Conservation (phyloP, 1,284 basidiomycete genomes). For the Ceratobasidium sp. region DNA sequence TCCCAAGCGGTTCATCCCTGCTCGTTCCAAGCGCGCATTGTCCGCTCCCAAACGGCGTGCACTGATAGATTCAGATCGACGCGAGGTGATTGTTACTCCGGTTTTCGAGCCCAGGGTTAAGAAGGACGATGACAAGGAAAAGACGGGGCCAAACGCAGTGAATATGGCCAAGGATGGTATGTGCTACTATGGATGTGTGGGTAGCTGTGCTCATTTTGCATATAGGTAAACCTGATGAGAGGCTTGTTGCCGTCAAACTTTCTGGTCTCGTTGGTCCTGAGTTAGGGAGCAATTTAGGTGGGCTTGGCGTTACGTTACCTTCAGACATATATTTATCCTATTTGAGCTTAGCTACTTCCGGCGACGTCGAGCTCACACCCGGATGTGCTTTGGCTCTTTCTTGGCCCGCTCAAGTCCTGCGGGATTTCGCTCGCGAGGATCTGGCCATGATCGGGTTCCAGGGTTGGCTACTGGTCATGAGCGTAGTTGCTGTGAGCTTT, state of each 20-base stretch:
- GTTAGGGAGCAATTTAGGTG: not conserved
- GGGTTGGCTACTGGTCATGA: slow-evolving; percentile 84
- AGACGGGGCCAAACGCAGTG: not conserved
- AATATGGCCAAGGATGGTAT: not conserved
- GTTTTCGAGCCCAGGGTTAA: not conserved
- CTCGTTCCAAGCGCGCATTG: not conserved
- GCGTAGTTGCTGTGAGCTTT: slow-evolving; percentile 68
- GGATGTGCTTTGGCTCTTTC: slow-evolving; percentile 29
- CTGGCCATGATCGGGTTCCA: slow-evolving; percentile 81
- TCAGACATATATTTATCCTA: not conserved
- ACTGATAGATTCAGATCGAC: not conserved
- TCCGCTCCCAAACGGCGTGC: not conserved
- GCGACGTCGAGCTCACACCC: slow-evolving; percentile 29
- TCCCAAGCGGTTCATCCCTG: slow-evolving; percentile 14
- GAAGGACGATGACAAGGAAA: slow-evolving; percentile 8
- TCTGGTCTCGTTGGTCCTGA: slow-evolving; percentile 8
- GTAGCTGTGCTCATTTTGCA: not conserved
- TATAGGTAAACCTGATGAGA: not conserved
- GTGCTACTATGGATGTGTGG: not conserved
- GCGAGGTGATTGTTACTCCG: slow-evolving; percentile 8
- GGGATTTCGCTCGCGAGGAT: slow-evolving; percentile 80
- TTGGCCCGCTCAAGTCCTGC: slow-evolving; percentile 47
- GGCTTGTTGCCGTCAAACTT: slow-evolving; percentile 20
- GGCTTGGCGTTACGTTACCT: not conserved
- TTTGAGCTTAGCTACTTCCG: not conserved